Evolutionary conservation across 805 yeast genomes (phyloP), one percentile per base, ranked within the genome.

Genomic region (Nematodospora valgi): DNA sequence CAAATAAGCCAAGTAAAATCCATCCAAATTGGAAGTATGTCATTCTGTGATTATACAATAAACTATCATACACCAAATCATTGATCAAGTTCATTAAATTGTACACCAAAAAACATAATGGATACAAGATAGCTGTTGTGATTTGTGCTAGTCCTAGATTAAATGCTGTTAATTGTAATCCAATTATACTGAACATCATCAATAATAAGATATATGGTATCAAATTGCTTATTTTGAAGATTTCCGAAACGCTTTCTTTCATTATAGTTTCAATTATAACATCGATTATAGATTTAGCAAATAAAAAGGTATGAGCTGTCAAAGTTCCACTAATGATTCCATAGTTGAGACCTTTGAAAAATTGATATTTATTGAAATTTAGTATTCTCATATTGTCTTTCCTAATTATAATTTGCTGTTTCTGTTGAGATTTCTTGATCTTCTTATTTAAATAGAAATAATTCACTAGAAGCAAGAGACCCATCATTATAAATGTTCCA

Each of bases 261-360:
- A 56, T 26, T 63, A 59, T 21, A 68, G 73, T 39, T 60, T 67
- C 61, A 2, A 82, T 55, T 2, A 82, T 49, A 9, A 85, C 74
- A 48, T 85, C 94, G 14, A 87, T 83, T 0, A 85, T 74, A 0
- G 88, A 77, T 57, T 87, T 87, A n/a, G 95, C 95, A 58, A 86
- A 70, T 38, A 88, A 67, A 32, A 88, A 70, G 2, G 95, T 84
- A 52, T 86, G 94, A 0, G 95, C 95, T 0, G 95, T 83, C 30
- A 87, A 63, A 0, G 80, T 75, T 2, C 96, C 96, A 30, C 87
- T 76, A 4, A 78, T 63, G 13, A 77, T 49, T 1, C 95, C 95
- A 54, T 69, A 82, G 9, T 74, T 53, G 4, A 77, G 52, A 1
- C 95, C 95, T 44, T 72, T 74, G 8, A 64, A 39, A 35, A 68